phyloP scores from a whole-genome alignment of 371 early-diverging fungal species.

The Mycotypha africana region DNA sequence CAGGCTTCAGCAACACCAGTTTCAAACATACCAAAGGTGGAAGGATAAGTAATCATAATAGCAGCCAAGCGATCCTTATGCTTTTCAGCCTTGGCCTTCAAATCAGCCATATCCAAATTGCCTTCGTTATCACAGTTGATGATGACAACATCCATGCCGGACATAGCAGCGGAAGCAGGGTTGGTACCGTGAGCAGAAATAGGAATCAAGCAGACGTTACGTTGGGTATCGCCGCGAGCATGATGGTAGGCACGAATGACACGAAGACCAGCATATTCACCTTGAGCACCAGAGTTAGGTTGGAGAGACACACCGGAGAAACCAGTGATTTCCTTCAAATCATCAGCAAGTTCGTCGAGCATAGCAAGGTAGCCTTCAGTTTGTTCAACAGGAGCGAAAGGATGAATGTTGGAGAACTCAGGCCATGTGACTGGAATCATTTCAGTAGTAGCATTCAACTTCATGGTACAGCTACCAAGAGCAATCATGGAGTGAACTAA shows the following conservation, averaged over 20 bases:
- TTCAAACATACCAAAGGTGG: conserved; percentile 97
- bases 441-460: conserved; percentile 96
- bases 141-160: conserved; percentile 89
- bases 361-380: conserved; percentile 85
- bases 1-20: conserved; percentile 81
- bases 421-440: conserved; percentile 98
- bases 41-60: conserved; percentile 97
- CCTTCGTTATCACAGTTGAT: conserved; percentile 89
- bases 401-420: conserved; percentile 91
- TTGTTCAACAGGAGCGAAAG: conserved; percentile 92
- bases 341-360: conserved; percentile 80
- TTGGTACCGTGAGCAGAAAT: conserved; percentile 98
- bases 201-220: conserved; percentile 93
- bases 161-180: conserved; percentile 98
- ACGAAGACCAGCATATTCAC: conserved; percentile 95
- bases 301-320: conserved; percentile 90
- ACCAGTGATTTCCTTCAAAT: conserved; percentile 89
- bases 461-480: conserved; percentile 98
- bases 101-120: conserved; percentile 86
- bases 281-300: conserved; percentile 98
- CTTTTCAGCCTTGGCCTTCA: conserved; percentile 82
- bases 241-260: conserved; percentile 88
- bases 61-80: conserved; percentile 82
- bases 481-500: conserved; percentile 97
- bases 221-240: conserved; percentile 74